Base-by-base conservation (phyloP, 2,329 filamentous ascomycete species). In the Penicillium concentricum region DNA sequence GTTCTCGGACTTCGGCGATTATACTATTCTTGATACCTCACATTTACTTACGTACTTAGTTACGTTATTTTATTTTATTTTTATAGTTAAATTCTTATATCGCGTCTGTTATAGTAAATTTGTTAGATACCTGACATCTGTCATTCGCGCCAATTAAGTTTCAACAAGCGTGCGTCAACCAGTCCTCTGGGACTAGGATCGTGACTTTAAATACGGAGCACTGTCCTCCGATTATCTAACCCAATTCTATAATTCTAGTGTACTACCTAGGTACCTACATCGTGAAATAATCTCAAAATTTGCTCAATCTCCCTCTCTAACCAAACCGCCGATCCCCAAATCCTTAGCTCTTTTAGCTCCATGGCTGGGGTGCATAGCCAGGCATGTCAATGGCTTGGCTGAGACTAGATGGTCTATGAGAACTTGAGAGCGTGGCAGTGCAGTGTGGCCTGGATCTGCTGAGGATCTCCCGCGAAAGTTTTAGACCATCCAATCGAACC, bases 381-480 rank as follows among this genome's bases (percentile, higher is more conserved):
- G 45, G 28, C 48, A 41, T 56, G 42, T 54, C 44, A 54, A 48
- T 26, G 43, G 28, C 16, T 18, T 42, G 34, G 32, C 41, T 52
- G 39, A 38, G 34, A 38, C 42, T 16, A 26, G 12, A 10, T 28
- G 28, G 9, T 26, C 24, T 26, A 26, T 6, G 24, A 26, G 24
- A 6, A 26, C 26, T 28, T 2, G 6, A 8, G 26, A 28, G 26
- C 26, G 28, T 28, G 28, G 28, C 28, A 28, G 52, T 32, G 30
- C 8, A 28, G 52, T 13, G 12, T 47, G 45, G 52, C 45, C 60
- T 69, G 54, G 70, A 72, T 72, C 70, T 70, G 60, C 68, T 66
- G 68, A 61, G 70, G 70, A 73, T 72, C 70, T 72, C 70, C 70
- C 70, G 70, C 58, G 66, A 71, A 68, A 62, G 64, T 72, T 71